Evolutionary conservation across 441 rosid genomes (phyloP).

Genomic region (Erysimum cheiri): DNA sequence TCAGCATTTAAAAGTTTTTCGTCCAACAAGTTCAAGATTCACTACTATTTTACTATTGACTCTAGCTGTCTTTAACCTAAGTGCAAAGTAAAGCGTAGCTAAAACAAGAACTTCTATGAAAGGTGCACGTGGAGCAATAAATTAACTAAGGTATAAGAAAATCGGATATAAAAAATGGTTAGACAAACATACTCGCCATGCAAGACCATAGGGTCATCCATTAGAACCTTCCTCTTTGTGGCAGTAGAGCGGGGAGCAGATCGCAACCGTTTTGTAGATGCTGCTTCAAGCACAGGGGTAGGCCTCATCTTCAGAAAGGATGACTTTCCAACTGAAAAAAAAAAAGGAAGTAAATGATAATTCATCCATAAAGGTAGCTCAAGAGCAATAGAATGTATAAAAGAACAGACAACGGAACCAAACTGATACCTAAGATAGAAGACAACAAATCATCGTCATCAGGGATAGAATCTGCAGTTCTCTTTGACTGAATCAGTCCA

Average conservation of each 20-base stretch:
- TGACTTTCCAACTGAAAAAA: conserved; percentile 79
- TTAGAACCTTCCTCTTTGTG: conserved; percentile 88
- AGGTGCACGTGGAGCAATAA: conserved; percentile 15
- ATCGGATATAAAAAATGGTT: conserved; percentile 6
- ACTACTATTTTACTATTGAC: not conserved
- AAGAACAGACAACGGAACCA: conserved; percentile 12
- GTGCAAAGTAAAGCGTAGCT: conserved; percentile 12
- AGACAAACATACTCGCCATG: conserved; percentile 93
- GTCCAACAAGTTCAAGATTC: conserved; percentile 26
- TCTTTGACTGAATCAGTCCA: conserved; percentile 59
- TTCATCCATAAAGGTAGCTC: conserved; percentile 20
- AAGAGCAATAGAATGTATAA: conserved; percentile 27
- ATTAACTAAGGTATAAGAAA: conserved; percentile 6
- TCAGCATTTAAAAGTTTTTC: conserved; percentile 12
- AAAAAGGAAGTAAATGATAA: conserved; percentile 24
- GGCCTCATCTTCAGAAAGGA: conserved; percentile 85
- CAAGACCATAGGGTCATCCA: conserved; percentile 96
- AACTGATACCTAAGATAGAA: conserved; percentile 85
- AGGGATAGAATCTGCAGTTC: conserved; percentile 76
- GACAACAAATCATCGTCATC: conserved; percentile 93
- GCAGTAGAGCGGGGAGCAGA: conserved; percentile 65
- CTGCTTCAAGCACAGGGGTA: conserved; percentile 68
- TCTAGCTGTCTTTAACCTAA: conserved; percentile 17
- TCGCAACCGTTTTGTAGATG: conserved; percentile 67
- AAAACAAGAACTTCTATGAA: conserved; percentile 8